Conservation (phyloP, 2,329 filamentous ascomycete genomes). For the Teratosphaeria epicoccoides region DNA sequence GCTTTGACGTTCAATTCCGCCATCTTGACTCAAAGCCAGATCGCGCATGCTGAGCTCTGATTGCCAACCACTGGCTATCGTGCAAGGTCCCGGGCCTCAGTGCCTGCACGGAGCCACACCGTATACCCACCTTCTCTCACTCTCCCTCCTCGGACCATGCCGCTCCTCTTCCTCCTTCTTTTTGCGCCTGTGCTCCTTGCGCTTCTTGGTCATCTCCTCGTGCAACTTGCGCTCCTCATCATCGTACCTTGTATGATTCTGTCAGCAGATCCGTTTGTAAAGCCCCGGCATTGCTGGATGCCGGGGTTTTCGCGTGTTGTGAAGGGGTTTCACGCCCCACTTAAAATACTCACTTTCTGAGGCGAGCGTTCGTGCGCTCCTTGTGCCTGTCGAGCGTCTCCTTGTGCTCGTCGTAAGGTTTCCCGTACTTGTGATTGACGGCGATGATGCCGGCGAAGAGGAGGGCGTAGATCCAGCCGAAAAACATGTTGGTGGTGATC, state of each 20-base stretch:
- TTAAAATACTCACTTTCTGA: background rate
- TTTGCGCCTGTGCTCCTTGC: conserved; percentile 2
- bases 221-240: conserved; percentile 4
- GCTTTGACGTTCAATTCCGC: background rate
- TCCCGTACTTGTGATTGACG: conserved; percentile 7
- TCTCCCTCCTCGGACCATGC: background rate
- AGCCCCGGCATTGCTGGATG: too few species aligned
- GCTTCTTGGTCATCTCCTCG: conserved; percentile 1
- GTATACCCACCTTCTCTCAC: conserved; percentile 7
- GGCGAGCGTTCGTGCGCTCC: conserved; percentile 1
- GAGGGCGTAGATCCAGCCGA: conserved; percentile 4
- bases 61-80: background rate
- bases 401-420: conserved; percentile 1
- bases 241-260: background rate
- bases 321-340: background rate
- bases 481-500: conserved; percentile 8
- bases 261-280: background rate
- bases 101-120: background rate
- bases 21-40: too few species aligned
- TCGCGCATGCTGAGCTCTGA: too few species aligned
- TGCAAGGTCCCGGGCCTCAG: background rate
- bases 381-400: background rate
- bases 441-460: conserved; percentile 7
- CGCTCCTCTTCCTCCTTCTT: conserved; percentile 5
- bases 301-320: too few species aligned